Evolutionary conservation across 148 eudicot genomes (phyloP).

Genomic region (Fallopia convolvulus): DNA sequence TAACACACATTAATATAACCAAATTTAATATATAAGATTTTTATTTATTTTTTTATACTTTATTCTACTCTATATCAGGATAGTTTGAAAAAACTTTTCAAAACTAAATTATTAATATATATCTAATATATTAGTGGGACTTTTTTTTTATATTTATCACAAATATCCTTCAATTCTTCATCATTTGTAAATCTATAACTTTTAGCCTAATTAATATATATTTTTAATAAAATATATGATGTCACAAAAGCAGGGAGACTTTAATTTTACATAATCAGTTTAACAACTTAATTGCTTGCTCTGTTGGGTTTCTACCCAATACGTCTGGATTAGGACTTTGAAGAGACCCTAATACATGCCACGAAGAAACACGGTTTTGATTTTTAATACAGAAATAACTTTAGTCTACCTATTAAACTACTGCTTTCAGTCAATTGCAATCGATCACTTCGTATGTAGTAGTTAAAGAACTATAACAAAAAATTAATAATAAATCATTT

Average conservation of each 20-base stretch:
- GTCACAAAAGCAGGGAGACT: slow-evolving; percentile 4
- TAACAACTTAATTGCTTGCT: slow-evolving; percentile 16
- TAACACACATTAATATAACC: too few species aligned
- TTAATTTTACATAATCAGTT: slow-evolving; percentile 6
- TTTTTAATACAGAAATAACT: slow-evolving; percentile 2
- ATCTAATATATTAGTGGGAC: too few species aligned
- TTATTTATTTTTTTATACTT: too few species aligned
- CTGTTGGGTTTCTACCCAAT: slow-evolving; percentile 13
- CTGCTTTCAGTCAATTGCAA: slow-evolving; percentile 4
- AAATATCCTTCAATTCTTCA: too few species aligned
- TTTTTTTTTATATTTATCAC: not conserved
- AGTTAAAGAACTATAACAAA: not conserved
- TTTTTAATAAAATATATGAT: not conserved
- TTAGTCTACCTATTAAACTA: not conserved
- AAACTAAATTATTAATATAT: too few species aligned
- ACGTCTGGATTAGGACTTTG: slow-evolving; percentile 10
- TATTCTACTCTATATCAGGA: too few species aligned
- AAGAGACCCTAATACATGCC: slow-evolving; percentile 8
- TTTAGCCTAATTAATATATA: not conserved
- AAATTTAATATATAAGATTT: too few species aligned
- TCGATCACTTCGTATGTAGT: slow-evolving; percentile 7
- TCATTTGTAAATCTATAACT: not conserved
- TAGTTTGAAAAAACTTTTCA: too few species aligned
- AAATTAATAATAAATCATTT: not conserved
- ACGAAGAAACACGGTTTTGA: slow-evolving; percentile 6